Evolutionary conservation across 306 rosid species (phyloP).

Genomic region (Quercus glauca): DNA sequence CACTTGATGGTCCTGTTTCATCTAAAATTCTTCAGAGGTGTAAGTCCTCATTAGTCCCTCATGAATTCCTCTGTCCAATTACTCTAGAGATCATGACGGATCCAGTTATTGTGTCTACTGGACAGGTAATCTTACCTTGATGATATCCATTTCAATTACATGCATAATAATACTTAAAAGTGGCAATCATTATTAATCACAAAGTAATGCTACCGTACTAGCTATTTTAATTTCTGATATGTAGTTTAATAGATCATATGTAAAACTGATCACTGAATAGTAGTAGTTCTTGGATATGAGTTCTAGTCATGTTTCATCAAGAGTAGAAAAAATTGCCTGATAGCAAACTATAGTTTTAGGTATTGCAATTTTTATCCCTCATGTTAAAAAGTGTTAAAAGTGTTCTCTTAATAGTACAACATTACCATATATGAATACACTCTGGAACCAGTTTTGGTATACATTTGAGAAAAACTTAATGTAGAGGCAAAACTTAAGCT

Average conservation of each 20-base stretch:
- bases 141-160: background rate
- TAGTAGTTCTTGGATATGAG: background rate
- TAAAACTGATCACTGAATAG: background rate
- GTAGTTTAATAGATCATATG: background rate
- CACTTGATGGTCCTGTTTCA: conserved; percentile 40
- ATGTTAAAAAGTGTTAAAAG: background rate
- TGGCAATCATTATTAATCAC: background rate
- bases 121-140: conserved; percentile 62
- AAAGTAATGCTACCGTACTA: background rate
- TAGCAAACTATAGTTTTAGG: background rate
- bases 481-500: no score
- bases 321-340: background rate
- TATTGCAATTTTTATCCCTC: background rate
- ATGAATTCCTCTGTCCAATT: conserved; percentile 89
- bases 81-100: conserved; percentile 87
- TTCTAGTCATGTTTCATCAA: background rate
- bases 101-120: conserved; percentile 82
- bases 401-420: background rate
- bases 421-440: background rate
- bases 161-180: background rate
- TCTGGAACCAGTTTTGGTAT: background rate
- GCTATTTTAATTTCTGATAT: background rate
- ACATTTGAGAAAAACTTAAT: no score
- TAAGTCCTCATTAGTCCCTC: conserved; percentile 65
- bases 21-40: conserved; percentile 40